Conservation (phyloP, 495 filamentous ascomycete genomes). For the Chaetomium tenue region DNA sequence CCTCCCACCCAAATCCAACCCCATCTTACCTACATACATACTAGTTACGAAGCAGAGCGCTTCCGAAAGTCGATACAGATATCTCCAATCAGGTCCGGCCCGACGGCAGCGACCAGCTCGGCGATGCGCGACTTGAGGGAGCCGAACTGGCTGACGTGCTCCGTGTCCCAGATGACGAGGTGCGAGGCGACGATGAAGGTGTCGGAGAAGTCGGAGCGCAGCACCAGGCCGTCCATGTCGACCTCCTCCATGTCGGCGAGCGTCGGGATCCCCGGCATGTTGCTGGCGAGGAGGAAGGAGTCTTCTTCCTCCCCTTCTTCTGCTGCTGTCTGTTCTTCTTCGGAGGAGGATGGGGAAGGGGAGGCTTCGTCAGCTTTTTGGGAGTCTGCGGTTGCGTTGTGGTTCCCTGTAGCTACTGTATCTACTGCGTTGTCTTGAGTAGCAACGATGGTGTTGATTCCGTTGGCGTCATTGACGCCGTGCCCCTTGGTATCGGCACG, state of each 20-base stretch:
- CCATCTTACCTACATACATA: neutral
- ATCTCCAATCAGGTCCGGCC: conserved; percentile 60
- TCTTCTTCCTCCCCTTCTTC: conserved; percentile 44
- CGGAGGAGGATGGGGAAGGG: neutral
- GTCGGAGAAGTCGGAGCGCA: conserved; percentile 35
- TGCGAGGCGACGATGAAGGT: conserved; percentile 47
- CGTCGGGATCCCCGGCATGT: conserved; percentile 77
- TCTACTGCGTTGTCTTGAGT: no score
- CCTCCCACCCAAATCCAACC: neutral
- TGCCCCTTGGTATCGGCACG: neutral
- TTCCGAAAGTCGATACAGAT: conserved; percentile 47
- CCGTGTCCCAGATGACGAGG: conserved; percentile 65
- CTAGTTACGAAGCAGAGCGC: conserved; percentile 6
- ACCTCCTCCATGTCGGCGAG: conserved; percentile 58
- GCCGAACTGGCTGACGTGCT: conserved; percentile 50
- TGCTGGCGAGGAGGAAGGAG: conserved; percentile 61
- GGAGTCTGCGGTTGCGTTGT: no score
- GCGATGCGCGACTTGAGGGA: conserved; percentile 65
- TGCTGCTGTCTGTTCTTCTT: conserved; percentile 34
- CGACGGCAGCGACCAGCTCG: conserved; percentile 75
- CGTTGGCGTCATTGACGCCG: neutral
- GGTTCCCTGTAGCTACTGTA: no score
- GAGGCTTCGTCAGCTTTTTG: no score
- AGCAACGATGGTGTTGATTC: neutral
- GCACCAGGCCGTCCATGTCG: conserved; percentile 57